Conservation (phyloP, 768 basidiomycete species). For the Mycena capillaripes region DNA sequence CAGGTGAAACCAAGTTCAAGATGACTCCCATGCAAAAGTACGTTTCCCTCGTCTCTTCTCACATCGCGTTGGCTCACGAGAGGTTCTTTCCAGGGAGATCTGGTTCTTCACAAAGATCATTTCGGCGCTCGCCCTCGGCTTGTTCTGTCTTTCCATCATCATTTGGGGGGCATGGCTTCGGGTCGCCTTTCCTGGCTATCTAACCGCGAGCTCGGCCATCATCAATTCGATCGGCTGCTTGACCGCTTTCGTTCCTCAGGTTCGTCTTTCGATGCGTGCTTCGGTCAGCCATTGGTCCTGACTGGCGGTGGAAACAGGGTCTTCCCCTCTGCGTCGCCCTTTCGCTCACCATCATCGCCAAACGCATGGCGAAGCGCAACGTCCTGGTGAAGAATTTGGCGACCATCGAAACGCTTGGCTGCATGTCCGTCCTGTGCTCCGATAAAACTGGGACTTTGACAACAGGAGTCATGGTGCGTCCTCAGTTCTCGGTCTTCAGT, state of each 20-base stretch:
- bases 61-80: not conserved
- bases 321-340: slow-evolving; percentile 59
- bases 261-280: slow-evolving; percentile 21
- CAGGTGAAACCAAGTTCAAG: slow-evolving; percentile 60
- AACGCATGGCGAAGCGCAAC: slow-evolving; percentile 69
- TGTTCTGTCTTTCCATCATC: slow-evolving; percentile 57
- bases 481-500: slow-evolving; percentile 1
- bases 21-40: slow-evolving; percentile 63
- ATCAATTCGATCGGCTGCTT: slow-evolving; percentile 55
- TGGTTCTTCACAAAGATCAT: slow-evolving; percentile 69
- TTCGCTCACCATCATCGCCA: slow-evolving; percentile 71
- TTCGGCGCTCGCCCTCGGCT: slow-evolving; percentile 54
- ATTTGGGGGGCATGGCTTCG: slow-evolving; percentile 60
- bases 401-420: slow-evolving; percentile 73
- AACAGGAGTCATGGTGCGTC: slow-evolving; percentile 53
- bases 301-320: slow-evolving; percentile 53
- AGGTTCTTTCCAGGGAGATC: slow-evolving; percentile 1
- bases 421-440: slow-evolving; percentile 68
- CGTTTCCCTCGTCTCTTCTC: slow-evolving; percentile 36
- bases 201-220: slow-evolving; percentile 51
- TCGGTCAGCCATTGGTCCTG: slow-evolving; percentile 21
- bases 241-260: slow-evolving; percentile 59
- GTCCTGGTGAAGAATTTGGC: slow-evolving; percentile 76
- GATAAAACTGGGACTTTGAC: slow-evolving; percentile 76
- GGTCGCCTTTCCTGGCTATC: slow-evolving; percentile 47